Evolutionary conservation across 495 filamentous ascomycete genomes (phyloP).

Genomic region (Xanthoparmelia taractica): DNA sequence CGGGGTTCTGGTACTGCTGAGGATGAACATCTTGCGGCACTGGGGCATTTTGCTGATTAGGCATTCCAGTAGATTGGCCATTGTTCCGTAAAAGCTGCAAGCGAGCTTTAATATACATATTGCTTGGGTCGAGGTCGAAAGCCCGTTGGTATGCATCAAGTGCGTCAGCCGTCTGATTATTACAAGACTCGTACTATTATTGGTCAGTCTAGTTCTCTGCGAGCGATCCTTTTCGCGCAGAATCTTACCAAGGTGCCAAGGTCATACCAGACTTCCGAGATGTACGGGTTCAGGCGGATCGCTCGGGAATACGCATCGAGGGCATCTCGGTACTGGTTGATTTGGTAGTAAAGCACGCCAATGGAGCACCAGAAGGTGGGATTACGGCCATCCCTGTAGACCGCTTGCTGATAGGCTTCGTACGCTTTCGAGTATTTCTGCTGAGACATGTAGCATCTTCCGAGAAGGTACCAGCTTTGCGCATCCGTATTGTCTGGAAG

Average conservation of each 20-base stretch:
- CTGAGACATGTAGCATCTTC: conserved; percentile 98
- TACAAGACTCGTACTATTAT: conserved; percentile 87
- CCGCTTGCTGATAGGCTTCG: conserved; percentile 97
- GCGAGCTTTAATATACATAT: conserved; percentile 93
- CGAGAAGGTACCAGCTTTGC: conserved; percentile 97
- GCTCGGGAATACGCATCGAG: conserved; percentile 97
- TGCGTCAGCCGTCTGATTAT: conserved; percentile 96
- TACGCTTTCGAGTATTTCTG: conserved; percentile 99
- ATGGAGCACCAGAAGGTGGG: conserved; percentile 99
- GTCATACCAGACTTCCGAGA: conserved; percentile 99
- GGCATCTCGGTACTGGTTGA: conserved; percentile 98
- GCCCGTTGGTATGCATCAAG: conserved; percentile 93
- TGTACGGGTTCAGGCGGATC: conserved; percentile 96
- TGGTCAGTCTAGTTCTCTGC: conserved; percentile 24
- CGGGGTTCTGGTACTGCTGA: conserved; percentile 69
- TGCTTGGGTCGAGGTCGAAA: conserved; percentile 85
- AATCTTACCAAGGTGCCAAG: conserved; percentile 83
- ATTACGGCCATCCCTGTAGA: conserved; percentile 96
- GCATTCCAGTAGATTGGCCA: conserved; percentile 62
- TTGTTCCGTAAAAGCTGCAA: conserved; percentile 74
- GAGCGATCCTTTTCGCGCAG: conserved; percentile 10
- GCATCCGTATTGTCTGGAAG: conserved; percentile 78
- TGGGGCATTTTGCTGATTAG: conserved; percentile 59
- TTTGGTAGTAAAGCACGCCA: conserved; percentile 98
- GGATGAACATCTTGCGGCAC: conserved; percentile 81